These are phyloP conservation scores for Pezicula neosporulosa DNA, from an alignment of 2,329 filamentous ascomycete genomes.

Conservation along the genomic window DNA sequence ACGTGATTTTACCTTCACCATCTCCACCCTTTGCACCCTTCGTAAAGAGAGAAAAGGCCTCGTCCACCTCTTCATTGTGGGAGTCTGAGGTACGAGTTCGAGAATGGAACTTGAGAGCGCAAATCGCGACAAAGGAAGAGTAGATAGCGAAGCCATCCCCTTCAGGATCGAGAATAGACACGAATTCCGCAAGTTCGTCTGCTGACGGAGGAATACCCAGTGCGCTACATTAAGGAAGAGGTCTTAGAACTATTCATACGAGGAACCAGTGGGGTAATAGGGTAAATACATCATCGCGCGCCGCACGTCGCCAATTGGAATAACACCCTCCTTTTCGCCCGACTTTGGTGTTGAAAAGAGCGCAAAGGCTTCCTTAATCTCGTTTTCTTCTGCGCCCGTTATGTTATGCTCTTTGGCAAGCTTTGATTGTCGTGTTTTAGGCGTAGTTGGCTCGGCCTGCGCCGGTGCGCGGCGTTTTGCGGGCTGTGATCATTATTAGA, in stretches of 20 bases:
- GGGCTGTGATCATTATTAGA: constrained; percentile 14
- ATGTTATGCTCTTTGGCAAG: constrained; percentile 91
- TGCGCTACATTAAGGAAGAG: constrained; percentile 52
- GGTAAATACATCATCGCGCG: constrained; percentile 64
- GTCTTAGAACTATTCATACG: neutral
- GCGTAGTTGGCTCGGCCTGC: constrained; percentile 17
- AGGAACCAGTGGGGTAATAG: constrained; percentile 1
- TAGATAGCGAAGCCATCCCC: constrained; percentile 75
- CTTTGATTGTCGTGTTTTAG: constrained; percentile 68
- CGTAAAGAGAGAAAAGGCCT: constrained; percentile 80
- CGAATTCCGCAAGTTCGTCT: constrained; percentile 71
- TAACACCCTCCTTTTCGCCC: constrained; percentile 63
- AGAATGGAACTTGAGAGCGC: constrained; percentile 78
- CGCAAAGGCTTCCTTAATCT: constrained; percentile 86
- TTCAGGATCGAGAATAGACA: constrained; percentile 80
- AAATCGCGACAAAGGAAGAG: constrained; percentile 79
- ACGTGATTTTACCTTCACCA: constrained; percentile 62
- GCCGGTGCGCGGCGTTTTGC: constrained; percentile 25
- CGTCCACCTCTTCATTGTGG: constrained; percentile 66
- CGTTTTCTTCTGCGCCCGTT: constrained; percentile 76
- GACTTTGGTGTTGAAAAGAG: constrained; percentile 73
- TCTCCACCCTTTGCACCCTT: constrained; percentile 38
- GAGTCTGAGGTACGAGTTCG: constrained; percentile 47
- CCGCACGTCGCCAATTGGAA: constrained; percentile 47
- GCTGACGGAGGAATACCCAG: constrained; percentile 68